Evolutionary conservation across 2,329 filamentous ascomycete species (phyloP).

Genomic region (Fusarium sp.): DNA sequence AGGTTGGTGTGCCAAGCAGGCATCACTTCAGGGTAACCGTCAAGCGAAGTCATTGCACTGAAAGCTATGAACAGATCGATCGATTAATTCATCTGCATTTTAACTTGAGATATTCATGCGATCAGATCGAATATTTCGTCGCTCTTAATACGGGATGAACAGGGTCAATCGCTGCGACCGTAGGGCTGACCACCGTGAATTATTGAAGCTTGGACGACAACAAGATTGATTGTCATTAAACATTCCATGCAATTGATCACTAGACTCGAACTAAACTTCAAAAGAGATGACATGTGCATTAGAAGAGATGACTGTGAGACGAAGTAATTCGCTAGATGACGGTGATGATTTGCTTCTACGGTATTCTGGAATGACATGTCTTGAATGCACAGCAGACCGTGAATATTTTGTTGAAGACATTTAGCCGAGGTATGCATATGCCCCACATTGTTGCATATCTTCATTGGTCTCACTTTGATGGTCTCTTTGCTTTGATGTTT

Average conservation of each 20-base stretch:
- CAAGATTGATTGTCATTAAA: constrained; percentile 4
- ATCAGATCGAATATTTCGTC: neutral
- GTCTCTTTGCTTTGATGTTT: neutral
- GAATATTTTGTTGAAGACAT: neutral
- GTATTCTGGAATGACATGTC: constrained; percentile 3
- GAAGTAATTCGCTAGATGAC: neutral
- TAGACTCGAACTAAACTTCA: neutral
- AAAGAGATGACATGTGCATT: neutral
- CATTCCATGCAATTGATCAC: constrained; percentile 3
- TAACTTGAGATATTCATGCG: neutral
- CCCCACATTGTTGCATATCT: neutral
- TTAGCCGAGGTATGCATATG: neutral
- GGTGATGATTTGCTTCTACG: neutral
- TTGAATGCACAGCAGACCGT: neutral
- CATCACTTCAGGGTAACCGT: neutral
- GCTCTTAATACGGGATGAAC: neutral
- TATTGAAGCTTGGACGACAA: neutral
- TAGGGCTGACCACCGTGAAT: neutral
- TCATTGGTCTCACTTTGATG: neutral
- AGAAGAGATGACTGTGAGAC: neutral
- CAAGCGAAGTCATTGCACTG: neutral
- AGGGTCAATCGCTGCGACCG: neutral
- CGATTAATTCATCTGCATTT: neutral
- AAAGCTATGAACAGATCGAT: neutral
- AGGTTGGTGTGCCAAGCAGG: neutral